phyloP scores from a whole-genome alignment of 2,329 filamentous ascomycete genomes.

The Monosporascus sp. region DNA sequence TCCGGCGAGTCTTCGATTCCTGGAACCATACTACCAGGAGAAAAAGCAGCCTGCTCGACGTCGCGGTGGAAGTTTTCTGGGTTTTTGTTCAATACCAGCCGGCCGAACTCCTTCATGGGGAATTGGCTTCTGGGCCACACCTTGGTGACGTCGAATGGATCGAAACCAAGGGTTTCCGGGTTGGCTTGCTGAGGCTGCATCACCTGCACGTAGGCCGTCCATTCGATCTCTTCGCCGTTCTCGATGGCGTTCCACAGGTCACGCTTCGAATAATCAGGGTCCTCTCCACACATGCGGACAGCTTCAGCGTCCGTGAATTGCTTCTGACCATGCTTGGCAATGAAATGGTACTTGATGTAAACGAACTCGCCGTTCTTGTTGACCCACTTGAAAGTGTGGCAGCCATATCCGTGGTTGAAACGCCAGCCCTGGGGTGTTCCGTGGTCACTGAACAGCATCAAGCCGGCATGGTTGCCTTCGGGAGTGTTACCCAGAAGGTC shows the following conservation, averaged over 20 bases:
- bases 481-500: conserved; percentile 44
- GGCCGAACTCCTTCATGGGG: conserved; percentile 44
- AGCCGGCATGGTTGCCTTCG: conserved; percentile 41
- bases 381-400: conserved; percentile 43
- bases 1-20: conserved; percentile 45
- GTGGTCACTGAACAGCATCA: conserved; percentile 46
- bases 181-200: conserved; percentile 51
- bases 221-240: conserved; percentile 45
- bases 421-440: conserved; percentile 42
- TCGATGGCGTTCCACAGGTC: conserved; percentile 52
- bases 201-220: conserved; percentile 52
- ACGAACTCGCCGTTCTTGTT: conserved; percentile 42
- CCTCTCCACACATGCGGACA: conserved; percentile 38
- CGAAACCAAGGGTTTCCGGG: conserved; percentile 43
- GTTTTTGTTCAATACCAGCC: conserved; percentile 48
- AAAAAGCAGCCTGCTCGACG: conserved; percentile 47
- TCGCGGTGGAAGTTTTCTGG: conserved; percentile 47
- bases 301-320: conserved; percentile 41
- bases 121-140: conserved; percentile 45
- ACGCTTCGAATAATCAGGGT: conserved; percentile 47
- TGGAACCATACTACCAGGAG: conserved; percentile 44
- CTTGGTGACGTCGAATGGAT: conserved; percentile 49
- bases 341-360: conserved; percentile 47
- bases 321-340: conserved; percentile 41
- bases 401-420: conserved; percentile 37